Conservation (phyloP, 208 protist species). For the Leishmania guyanensis region DNA sequence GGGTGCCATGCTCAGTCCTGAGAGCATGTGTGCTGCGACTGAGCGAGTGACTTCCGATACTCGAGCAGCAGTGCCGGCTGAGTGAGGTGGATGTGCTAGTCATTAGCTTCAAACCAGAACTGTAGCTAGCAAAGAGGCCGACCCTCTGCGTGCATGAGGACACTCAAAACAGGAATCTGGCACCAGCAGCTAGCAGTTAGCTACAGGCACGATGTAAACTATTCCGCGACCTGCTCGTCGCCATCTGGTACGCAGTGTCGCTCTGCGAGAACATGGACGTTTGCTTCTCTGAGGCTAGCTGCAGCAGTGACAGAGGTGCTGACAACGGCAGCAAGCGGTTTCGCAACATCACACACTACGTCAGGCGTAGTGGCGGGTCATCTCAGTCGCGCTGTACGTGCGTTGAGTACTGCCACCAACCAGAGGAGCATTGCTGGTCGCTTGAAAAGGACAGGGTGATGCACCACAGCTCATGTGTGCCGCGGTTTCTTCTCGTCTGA, state of each 20-base stretch:
- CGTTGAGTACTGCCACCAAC: not conserved
- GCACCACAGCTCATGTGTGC: conserved; percentile 7
- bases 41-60: conserved; percentile 7
- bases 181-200: not conserved
- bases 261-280: conserved; percentile 1
- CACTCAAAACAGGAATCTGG: not conserved
- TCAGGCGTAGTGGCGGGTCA: not conserved
- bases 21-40: conserved; percentile 25
- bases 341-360: not conserved
- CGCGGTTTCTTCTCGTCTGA: conserved; percentile 13
- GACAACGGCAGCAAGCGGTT: not conserved
- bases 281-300: conserved; percentile 6
- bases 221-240: conserved; percentile 16
- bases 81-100: conserved; percentile 4
- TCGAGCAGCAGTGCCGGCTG: conserved; percentile 12
- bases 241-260: conserved; percentile 10
- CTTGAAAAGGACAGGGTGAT: conserved; percentile 13
- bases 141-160: conserved; percentile 21
- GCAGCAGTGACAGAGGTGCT: conserved; percentile 19
- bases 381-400: not conserved
- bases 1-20: conserved; percentile 18
- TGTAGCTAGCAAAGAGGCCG: conserved; percentile 4
- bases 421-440: not conserved
- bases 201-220: conserved; percentile 20
- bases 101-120: conserved; percentile 18